Conservation (phyloP, 2,329 filamentous ascomycete genomes). For the Pseudogymnoascus sp. region DNA sequence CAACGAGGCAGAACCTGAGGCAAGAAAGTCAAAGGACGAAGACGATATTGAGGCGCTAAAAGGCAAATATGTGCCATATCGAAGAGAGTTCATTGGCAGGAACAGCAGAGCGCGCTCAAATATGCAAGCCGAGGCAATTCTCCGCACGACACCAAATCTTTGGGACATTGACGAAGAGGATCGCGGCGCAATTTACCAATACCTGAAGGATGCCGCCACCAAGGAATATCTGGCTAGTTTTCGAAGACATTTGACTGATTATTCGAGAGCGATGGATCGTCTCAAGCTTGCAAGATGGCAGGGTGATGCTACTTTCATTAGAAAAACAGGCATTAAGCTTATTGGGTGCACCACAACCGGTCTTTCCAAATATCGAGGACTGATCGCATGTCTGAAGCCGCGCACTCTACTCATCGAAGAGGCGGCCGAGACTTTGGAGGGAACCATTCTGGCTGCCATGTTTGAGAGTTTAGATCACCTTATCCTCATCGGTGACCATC, state of each 20-base stretch:
- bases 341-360: slow-evolving; percentile 56
- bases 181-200: slow-evolving; percentile 29
- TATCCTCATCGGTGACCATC: slow-evolving; percentile 63
- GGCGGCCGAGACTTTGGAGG: slow-evolving; percentile 54
- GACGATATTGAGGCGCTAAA: slow-evolving; percentile 19
- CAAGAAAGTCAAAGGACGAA: slow-evolving; percentile 18
- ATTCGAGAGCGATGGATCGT: slow-evolving; percentile 13
- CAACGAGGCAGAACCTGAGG: slow-evolving; percentile 23
- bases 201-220: slow-evolving; percentile 25
- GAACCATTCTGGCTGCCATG: slow-evolving; percentile 52
- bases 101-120: slow-evolving; percentile 14
- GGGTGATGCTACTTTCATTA: slow-evolving; percentile 39
- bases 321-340: slow-evolving; percentile 50
- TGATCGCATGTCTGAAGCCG: slow-evolving; percentile 55
- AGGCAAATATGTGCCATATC: slow-evolving; percentile 25
- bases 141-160: slow-evolving; percentile 20
- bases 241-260: slow-evolving; percentile 18
- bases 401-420: slow-evolving; percentile 62
- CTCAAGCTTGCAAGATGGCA: slow-evolving; percentile 18
- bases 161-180: slow-evolving; percentile 24
- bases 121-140: slow-evolving; percentile 20
- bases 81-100: slow-evolving; percentile 24
- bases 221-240: slow-evolving; percentile 20
- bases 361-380: slow-evolving; percentile 60
- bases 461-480: slow-evolving; percentile 58